Conservation (phyloP, 1,284 basidiomycete genomes). For the Tylopilus sp. region DNA sequence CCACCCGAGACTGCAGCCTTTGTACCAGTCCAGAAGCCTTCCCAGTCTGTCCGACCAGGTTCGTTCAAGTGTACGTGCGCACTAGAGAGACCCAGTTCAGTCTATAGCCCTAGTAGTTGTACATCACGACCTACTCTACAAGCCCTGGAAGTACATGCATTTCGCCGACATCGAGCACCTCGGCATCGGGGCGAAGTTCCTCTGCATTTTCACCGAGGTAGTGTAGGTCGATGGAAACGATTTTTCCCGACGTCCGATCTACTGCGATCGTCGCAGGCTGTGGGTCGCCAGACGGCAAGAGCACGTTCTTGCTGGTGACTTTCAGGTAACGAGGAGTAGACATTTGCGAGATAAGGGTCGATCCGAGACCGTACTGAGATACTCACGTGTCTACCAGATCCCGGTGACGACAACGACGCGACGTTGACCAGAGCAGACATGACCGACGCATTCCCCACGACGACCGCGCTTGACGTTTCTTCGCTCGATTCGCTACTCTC, state of each 20-base stretch:
- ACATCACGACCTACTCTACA: conserved; percentile 38
- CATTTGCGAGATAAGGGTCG: conserved; percentile 11
- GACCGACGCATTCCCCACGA: conserved; percentile 13
- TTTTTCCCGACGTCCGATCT: conserved; percentile 61
- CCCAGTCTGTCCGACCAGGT: conserved; percentile 89
- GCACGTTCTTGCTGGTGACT: conserved; percentile 51
- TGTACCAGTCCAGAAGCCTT: conserved; percentile 90
- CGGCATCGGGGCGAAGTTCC: conserved; percentile 28
- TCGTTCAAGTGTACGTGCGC: conserved; percentile 93
- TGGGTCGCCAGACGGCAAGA: conserved; percentile 53
- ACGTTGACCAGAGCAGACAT: conserved; percentile 13
- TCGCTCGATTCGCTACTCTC: conserved; percentile 43
- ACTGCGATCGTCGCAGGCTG: conserved; percentile 72
- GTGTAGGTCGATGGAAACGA: conserved; percentile 49
- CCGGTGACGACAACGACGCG: neutral
- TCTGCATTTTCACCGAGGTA: conserved; percentile 35
- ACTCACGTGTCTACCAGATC: conserved; percentile 11
- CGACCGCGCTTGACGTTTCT: conserved; percentile 14
- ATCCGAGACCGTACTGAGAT: too few relatives aligned
- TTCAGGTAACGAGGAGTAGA: conserved; percentile 19
- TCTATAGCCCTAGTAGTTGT: neutral
- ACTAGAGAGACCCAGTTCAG: conserved; percentile 39
- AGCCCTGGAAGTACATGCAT: conserved; percentile 77
- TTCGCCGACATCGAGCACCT: conserved; percentile 63
- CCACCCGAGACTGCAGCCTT: conserved; percentile 85